Conservation (phyloP, 805 yeast genomes). For the Tetrapisispora iriomotensis region DNA sequence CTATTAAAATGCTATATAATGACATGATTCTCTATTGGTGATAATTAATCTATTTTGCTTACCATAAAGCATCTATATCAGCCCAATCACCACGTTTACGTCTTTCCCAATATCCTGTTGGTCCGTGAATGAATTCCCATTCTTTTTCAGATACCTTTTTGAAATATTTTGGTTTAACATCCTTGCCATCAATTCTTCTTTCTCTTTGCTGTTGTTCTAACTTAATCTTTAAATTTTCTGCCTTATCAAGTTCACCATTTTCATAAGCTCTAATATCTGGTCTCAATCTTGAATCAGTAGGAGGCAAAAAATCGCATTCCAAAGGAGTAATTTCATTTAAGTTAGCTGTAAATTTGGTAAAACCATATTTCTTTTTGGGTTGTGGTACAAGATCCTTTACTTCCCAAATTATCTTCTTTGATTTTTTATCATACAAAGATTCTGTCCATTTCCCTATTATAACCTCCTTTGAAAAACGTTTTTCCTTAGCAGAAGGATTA, state of each 20-base stretch:
- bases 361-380: conserved; percentile 64
- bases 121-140: conserved; percentile 52
- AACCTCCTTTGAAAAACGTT: conserved; percentile 11
- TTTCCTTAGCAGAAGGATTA: conserved; percentile 13
- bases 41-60: too few relatives aligned
- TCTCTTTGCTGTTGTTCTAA: conserved; percentile 76
- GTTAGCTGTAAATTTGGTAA: conserved; percentile 71
- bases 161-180: conserved; percentile 53
- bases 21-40: too few relatives aligned
- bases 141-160: conserved; percentile 32
- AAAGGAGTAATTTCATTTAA: conserved; percentile 69
- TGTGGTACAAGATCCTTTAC: conserved; percentile 55
- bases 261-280: conserved; percentile 78
- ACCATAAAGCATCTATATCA: conserved; percentile 50
- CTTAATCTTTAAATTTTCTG: conserved; percentile 57
- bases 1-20: not conserved
- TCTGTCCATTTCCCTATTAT: conserved; percentile 80
- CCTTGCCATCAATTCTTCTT: conserved; percentile 53
- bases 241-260: conserved; percentile 54
- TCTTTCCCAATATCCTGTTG: conserved; percentile 67
- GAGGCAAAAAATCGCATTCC: conserved; percentile 58
- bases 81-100: conserved; percentile 57
- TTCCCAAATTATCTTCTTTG: conserved; percentile 50
- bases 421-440: conserved; percentile 34
- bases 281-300: conserved; percentile 81